These are phyloP conservation scores for Ottelia alismoides DNA, from an alignment of 106 monocot species.

Conservation along the genomic window DNA sequence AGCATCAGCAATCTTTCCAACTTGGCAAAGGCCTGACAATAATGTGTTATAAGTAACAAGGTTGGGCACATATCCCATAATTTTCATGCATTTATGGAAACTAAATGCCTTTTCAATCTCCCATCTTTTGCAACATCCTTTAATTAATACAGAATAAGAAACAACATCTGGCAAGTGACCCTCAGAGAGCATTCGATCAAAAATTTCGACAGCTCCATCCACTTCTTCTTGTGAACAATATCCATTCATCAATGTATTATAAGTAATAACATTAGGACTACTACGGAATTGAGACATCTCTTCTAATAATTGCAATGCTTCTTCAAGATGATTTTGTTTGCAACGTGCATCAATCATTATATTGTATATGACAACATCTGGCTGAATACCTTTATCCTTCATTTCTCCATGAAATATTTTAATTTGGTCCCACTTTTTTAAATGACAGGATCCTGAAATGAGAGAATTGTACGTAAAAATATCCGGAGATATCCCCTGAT, in stretches of 20 bases:
- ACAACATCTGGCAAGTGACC: slow-evolving; percentile 14
- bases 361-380: slow-evolving; percentile 9
- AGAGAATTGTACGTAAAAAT: too few species aligned
- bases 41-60: slow-evolving; percentile 9
- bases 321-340: slow-evolving; percentile 7
- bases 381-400: slow-evolving; percentile 6
- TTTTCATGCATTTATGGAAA: slow-evolving; percentile 6
- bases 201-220: slow-evolving; percentile 7
- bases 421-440: too few species aligned
- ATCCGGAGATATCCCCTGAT: too few species aligned
- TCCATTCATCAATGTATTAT: slow-evolving; percentile 13
- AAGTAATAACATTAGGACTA: slow-evolving; percentile 5
- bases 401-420: slow-evolving; percentile 9
- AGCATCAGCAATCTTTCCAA: neutral
- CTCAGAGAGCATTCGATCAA: neutral
- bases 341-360: slow-evolving; percentile 19
- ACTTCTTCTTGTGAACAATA: slow-evolving; percentile 13
- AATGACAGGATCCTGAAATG: too few species aligned
- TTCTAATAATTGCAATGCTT: slow-evolving; percentile 19
- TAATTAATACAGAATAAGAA: slow-evolving; percentile 2
- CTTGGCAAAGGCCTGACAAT: slow-evolving; percentile 4
- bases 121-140: slow-evolving; percentile 1
- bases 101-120: slow-evolving; percentile 11
- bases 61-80: slow-evolving; percentile 13
- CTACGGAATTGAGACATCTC: slow-evolving; percentile 9